Evolutionary conservation across 2,329 filamentous ascomycete species (phyloP).

Genomic region (Boeremia lycopersici): DNA sequence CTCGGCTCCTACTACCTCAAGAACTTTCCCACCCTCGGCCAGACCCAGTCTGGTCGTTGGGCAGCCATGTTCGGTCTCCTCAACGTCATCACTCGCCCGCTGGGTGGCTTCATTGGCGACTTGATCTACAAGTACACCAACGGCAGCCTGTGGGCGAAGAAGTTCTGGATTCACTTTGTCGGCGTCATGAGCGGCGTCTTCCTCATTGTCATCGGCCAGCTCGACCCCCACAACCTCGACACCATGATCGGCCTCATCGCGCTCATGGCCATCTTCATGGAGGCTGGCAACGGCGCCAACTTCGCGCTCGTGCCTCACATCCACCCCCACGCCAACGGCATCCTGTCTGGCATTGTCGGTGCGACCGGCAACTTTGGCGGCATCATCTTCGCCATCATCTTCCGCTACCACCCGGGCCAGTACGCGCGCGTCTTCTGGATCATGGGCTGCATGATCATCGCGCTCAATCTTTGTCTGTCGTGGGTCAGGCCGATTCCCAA

Average conservation of each 20-base stretch:
- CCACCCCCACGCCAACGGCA: constrained; percentile 80
- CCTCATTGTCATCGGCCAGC: constrained; percentile 66
- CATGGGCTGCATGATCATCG: constrained; percentile 77
- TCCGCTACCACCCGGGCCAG: constrained; percentile 72
- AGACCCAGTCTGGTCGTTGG: constrained; percentile 64
- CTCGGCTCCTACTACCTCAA: constrained; percentile 64
- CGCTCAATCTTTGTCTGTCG: constrained; percentile 67
- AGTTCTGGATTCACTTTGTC: constrained; percentile 64
- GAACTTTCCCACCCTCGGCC: constrained; percentile 61
- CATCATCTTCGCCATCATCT: constrained; percentile 82
- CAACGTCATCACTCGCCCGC: constrained; percentile 70
- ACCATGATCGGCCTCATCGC: constrained; percentile 79
- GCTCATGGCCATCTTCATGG: constrained; percentile 79
- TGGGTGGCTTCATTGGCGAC: constrained; percentile 67
- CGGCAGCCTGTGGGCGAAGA: constrained; percentile 66
- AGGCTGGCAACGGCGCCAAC: constrained; percentile 84
- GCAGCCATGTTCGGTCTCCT: constrained; percentile 78
- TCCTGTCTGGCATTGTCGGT: constrained; percentile 78
- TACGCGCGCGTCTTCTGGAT: constrained; percentile 80
- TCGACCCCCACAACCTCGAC: constrained; percentile 64
- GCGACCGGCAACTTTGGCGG: constrained; percentile 85
- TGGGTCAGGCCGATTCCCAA: constrained; percentile 67
- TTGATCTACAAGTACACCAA: constrained; percentile 59
- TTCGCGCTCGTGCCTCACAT: constrained; percentile 88
- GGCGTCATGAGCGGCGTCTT: constrained; percentile 64